Evolutionary conservation across 768 basidiomycete genomes (phyloP), one percentile per base, ranked within the genome.

Genomic region (Cystobasidium tubakii): DNA sequence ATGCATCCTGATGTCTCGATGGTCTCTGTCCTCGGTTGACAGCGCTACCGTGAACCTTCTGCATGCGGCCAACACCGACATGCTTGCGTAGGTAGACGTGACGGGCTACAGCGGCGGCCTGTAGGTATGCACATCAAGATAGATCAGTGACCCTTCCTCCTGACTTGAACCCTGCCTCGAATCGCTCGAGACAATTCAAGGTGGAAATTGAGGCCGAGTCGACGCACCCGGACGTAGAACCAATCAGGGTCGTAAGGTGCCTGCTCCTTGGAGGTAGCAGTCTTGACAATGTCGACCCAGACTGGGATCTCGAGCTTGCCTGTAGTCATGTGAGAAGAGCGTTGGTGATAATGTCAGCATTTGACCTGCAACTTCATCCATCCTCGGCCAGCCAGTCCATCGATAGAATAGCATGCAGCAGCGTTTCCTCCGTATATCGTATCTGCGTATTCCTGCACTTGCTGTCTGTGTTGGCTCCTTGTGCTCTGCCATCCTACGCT

Each of bases 211-310:
- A n/a, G n/a, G n/a, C n/a, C n/a, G n/a, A n/a, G n/a, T n/a, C 53
- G 36, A 86, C 88, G 82, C 80, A 96, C 94, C 80, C 96, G 92
- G 82, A 95, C 86, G 84, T 98, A 99, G 87, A 88, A 99, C 96
- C 96, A 99, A 83, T 99, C 96, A 53, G 92, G 90, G 84, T 98
- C 92, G 84, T 97, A 97, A 69, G 96, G 96, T 67, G 94, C 95
- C 75, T 96, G 91, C 84, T 99, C 96, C 84, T 98, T 98, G 87
- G 86, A 93, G 74, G 90, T 85, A 82, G 91, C 95, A 75, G 96
- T 99, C 86, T 99, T 99, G 82, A 99, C 96, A 79, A 97, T 84
- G 83, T 96, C 95, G 75, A 91, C 95, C 95, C 95, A 98, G 83
- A 88, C 89, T 79, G 95, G 95, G 75, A 98, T 91, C 85, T 99